Base-by-base conservation (phyloP, 2,329 filamentous ascomycete species). In the Colletotrichum echinochloae region DNA sequence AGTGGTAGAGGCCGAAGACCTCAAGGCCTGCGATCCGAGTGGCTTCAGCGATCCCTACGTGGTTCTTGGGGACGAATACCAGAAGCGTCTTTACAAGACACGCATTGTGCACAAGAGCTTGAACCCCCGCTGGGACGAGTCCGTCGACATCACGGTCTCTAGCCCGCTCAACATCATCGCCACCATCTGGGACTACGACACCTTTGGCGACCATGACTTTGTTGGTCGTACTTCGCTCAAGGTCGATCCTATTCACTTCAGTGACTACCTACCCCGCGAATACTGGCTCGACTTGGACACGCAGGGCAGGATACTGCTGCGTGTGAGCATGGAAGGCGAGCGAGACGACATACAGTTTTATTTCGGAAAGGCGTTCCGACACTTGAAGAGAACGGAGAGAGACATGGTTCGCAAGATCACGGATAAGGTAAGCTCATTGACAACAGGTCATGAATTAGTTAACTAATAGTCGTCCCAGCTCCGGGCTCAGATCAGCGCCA, bases 321-420 rank as follows among this genome's bases (percentile, higher is more conserved):
- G 95, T 73, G 94, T 99, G 62, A 98, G 94, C 78, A 99, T 99
- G 96, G 96, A 99, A 82, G 96, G 96, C 61, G 96, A 99, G 82
- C 89, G 96, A 73, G 96, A 99, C 78, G 96, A 99, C 78, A 99
- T 99, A 69, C 94, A 98, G 77, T 99, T 99, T 81, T 95, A 98
- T 78, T 98, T 98, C 81, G 96, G 95, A 76, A 98, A 98, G 82
- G 93, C 96, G 33, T 99, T 99, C 84, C 89, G 96, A 56, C 94
- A 95, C 71, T 86, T 99, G 75, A 98, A 98, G 85, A 90, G 96
- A 74, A 97, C 95, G 0, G 95, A 99, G 83, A 89, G 95, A 76
- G 96, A 99, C 80, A 99, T 99, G 96, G 97, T 97, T 65, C 90
- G 96, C 72, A 97, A 95, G 82, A 96, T 98, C 77, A 98, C 96